phyloP scores from a whole-genome alignment of 306 rosid species.

The Hippophae gyantsensis region DNA sequence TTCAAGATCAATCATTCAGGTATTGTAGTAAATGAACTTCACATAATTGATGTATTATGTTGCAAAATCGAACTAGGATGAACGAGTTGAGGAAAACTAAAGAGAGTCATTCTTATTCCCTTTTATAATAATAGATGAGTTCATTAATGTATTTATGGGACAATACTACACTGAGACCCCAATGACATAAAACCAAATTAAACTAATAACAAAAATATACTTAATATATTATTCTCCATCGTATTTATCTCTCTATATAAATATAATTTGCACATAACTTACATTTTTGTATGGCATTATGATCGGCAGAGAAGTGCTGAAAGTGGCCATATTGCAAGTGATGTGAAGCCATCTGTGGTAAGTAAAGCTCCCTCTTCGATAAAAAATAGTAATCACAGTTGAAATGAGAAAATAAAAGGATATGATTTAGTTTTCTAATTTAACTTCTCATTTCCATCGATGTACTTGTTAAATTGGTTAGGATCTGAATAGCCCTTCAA shows the following conservation, averaged over 20 bases:
- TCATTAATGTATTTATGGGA: no score
- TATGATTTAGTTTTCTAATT: neutral
- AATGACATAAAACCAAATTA: no score
- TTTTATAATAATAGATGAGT: no score
- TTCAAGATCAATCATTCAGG: slow-evolving; percentile 76
- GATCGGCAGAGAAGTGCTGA: slow-evolving; percentile 56
- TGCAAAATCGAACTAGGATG: neutral
- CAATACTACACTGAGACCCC: no score
- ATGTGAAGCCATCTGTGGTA: slow-evolving; percentile 54
- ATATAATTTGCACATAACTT: slow-evolving; percentile 8
- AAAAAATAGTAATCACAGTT: neutral
- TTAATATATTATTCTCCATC: no score
- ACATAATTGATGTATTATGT: slow-evolving; percentile 6
- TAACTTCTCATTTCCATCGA: slow-evolving; percentile 14
- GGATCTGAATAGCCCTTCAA: slow-evolving; percentile 61
- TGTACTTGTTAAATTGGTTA: slow-evolving; percentile 22
- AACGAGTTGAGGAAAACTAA: no score
- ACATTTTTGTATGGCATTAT: slow-evolving; percentile 15
- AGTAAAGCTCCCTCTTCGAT: slow-evolving; percentile 19
- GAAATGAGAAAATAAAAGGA: neutral
- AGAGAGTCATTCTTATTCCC: no score
- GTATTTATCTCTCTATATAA: no score
- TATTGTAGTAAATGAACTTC: slow-evolving; percentile 19
- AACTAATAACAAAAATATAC: no score
- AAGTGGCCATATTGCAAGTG: slow-evolving; percentile 54